Conservation (phyloP, 1,139 yeast genomes). For the Hanseniaspora sp. region DNA sequence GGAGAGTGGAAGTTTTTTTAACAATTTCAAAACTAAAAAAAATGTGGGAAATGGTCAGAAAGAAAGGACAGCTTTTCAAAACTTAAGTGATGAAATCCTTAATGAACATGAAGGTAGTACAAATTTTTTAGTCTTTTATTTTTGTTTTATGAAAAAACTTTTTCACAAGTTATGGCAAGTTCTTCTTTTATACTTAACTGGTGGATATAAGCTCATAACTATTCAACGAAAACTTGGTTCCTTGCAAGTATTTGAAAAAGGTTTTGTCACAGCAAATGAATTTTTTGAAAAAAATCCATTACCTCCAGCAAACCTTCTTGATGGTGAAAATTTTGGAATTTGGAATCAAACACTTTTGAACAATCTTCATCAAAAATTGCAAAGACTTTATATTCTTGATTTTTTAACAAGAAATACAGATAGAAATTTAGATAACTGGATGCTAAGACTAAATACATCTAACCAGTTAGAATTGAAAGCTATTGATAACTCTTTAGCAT, state of each 20-base stretch:
- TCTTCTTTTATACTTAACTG: background rate
- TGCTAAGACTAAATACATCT: slow-evolving; percentile 42
- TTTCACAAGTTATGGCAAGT: background rate
- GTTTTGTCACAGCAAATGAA: slow-evolving; percentile 50
- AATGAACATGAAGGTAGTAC: slow-evolving; percentile 59
- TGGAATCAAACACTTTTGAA: slow-evolving; percentile 28
- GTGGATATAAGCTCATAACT: slow-evolving; percentile 13
- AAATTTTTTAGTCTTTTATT: slow-evolving; percentile 46
- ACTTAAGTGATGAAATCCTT: slow-evolving; percentile 49
- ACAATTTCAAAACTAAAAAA: background rate
- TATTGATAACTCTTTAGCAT: slow-evolving; percentile 64
- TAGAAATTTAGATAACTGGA: slow-evolving; percentile 68
- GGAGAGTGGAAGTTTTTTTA: slow-evolving; percentile 15
- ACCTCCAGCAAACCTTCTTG: slow-evolving; percentile 32
- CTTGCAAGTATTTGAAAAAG: slow-evolving; percentile 52
- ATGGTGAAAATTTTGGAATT: slow-evolving; percentile 14
- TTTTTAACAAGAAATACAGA: slow-evolving; percentile 69
- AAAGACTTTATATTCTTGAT: slow-evolving; percentile 59
- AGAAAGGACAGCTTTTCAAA: slow-evolving; percentile 28
- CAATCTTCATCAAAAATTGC: slow-evolving; percentile 53
- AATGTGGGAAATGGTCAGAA: background rate
- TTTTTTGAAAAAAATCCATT: slow-evolving; percentile 49
- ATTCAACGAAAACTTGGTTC: slow-evolving; percentile 47
- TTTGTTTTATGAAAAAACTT: slow-evolving; percentile 18
- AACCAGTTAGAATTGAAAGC: slow-evolving; percentile 58